Percentiles rank a stretch among this genome's conserved stretches.
phyloP scores from a whole-genome alignment of 2,329 filamentous ascomycete species.

The Fusarium armeniacum region DNA sequence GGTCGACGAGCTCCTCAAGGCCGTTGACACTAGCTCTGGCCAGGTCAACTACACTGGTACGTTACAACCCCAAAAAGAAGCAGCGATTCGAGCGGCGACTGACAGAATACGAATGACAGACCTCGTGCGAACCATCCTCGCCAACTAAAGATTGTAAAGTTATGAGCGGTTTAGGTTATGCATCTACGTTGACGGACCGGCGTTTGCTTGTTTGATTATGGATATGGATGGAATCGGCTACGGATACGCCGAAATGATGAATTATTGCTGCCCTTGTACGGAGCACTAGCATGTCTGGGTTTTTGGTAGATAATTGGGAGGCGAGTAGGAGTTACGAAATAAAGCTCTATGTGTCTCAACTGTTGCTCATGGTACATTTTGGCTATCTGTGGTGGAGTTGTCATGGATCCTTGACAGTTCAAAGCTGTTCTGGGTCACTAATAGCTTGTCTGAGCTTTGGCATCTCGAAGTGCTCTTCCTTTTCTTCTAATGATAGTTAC shows the following conservation, averaged over 20 bases:
- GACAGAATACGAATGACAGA: conserved; percentile 62
- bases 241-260: conserved; percentile 47
- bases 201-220: conserved; percentile 53
- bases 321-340: conserved; percentile 44
- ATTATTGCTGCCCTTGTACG: conserved; percentile 44
- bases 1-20: conserved; percentile 98
- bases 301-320: conserved; percentile 49
- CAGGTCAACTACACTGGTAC: conserved; percentile 97
- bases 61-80: neutral
- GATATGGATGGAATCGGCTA: conserved; percentile 44
- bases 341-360: conserved; percentile 40
- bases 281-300: conserved; percentile 46
- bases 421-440: neutral
- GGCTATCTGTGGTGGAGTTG: conserved; percentile 11
- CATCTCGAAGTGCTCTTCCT: neutral
- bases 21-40: conserved; percentile 93
- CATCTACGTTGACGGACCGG: conserved; percentile 54
- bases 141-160: conserved; percentile 70
- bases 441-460: neutral
- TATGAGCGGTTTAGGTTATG: conserved; percentile 48
- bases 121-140: conserved; percentile 87
- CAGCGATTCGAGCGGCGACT: neutral
- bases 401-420: conserved; percentile 1
- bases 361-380: conserved; percentile 1
- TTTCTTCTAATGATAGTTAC: neutral